phyloP scores from a whole-genome alignment of 2,329 filamentous ascomycete genomes.

The Penicillium fuscoglaucum region DNA sequence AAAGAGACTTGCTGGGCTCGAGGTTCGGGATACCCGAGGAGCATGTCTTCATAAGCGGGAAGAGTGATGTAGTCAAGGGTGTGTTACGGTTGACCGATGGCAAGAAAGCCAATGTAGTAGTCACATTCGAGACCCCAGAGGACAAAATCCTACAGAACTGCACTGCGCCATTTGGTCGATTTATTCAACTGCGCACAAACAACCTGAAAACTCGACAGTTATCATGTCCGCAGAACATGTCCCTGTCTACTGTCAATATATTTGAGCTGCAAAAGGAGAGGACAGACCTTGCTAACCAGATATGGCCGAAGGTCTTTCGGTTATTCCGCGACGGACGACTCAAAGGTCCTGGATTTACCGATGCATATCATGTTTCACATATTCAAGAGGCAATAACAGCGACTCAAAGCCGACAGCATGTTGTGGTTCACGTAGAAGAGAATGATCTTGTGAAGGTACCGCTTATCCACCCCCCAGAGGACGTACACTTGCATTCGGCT shows the following conservation, averaged over 20 bases:
- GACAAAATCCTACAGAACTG: background rate
- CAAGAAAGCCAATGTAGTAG: slow-evolving; percentile 17
- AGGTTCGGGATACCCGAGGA: slow-evolving; percentile 14
- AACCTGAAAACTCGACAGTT: slow-evolving; percentile 1
- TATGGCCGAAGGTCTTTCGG: slow-evolving; percentile 15
- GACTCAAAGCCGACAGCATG: background rate
- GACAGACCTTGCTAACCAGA: slow-evolving; percentile 1
- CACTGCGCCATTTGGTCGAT: slow-evolving; percentile 29
- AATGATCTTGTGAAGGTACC: slow-evolving; percentile 18
- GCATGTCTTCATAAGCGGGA: slow-evolving; percentile 14
- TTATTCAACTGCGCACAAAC: slow-evolving; percentile 32
- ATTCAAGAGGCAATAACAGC: slow-evolving; percentile 15
- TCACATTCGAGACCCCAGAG: slow-evolving; percentile 10
- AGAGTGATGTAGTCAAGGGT: slow-evolving; percentile 3
- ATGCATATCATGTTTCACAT: slow-evolving; percentile 12
- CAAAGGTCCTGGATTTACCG: background rate
- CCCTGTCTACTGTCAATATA: slow-evolving; percentile 20
- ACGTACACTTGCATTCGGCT: background rate
- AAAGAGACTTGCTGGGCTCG: slow-evolving; percentile 12
- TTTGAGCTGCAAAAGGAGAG: slow-evolving; percentile 12
- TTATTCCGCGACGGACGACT: slow-evolving; percentile 19
- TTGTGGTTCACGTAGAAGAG: slow-evolving; percentile 8
- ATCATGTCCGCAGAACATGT: slow-evolving; percentile 8
- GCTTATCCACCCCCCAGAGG: too few relatives aligned
- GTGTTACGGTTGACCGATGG: slow-evolving; percentile 7